Evolutionary conservation across 2,329 filamentous ascomycete genomes (phyloP).

Genomic region (Aureobasidium subglaciale): DNA sequence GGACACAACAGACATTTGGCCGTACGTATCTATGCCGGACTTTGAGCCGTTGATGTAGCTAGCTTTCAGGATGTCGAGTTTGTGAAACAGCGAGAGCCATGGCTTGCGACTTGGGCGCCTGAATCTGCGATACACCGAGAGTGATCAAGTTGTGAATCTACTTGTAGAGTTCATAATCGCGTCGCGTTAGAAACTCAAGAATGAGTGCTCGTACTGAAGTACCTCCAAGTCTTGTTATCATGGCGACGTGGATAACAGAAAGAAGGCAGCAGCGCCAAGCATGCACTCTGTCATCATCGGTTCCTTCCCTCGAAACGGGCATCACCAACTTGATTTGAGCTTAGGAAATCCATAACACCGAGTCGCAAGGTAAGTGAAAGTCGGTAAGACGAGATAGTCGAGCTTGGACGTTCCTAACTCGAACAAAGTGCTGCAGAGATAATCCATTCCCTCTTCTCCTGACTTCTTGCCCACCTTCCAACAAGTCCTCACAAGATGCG

Average conservation of each 20-base stretch:
- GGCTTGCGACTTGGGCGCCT: too few species aligned
- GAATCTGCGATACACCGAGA: not conserved
- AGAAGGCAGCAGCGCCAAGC: not conserved
- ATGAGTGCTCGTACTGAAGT: too few species aligned
- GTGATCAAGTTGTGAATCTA: too few species aligned
- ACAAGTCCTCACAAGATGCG: conserved; percentile 37
- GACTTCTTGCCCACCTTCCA: not conserved
- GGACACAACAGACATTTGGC: conserved; percentile 4
- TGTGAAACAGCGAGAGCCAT: not conserved
- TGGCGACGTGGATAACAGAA: too few species aligned
- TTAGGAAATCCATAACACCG: not conserved
- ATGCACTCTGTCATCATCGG: conserved; percentile 8
- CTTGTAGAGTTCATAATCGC: too few species aligned
- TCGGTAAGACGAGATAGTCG: not conserved
- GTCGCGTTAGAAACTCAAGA: too few species aligned
- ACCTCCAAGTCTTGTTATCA: too few species aligned
- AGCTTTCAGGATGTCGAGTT: not conserved
- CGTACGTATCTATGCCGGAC: conserved; percentile 5
- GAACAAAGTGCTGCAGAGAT: not conserved
- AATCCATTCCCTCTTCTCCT: not conserved
- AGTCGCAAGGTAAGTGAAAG: conserved; percentile 7
- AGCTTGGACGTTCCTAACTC: not conserved
- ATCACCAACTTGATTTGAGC: not conserved
- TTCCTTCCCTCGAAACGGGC: not conserved
- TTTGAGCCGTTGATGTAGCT: not conserved